phyloP scores from a whole-genome alignment of 2,329 filamentous ascomycete species.

The Diaporthe ilicicola region DNA sequence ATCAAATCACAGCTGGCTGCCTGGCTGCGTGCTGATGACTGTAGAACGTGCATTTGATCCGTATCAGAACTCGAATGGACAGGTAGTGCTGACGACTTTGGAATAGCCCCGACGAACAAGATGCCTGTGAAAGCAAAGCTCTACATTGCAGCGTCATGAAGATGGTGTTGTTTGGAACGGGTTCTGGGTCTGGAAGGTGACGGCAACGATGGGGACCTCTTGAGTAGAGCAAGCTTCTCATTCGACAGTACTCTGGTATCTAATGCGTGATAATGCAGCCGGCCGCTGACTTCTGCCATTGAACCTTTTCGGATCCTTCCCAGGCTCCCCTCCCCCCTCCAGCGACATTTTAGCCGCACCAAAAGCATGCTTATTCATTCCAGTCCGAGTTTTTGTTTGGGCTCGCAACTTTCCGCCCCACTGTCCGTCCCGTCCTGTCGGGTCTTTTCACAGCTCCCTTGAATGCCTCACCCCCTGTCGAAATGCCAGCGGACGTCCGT shows the following conservation, averaged over 20 bases:
- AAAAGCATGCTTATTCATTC: conserved; percentile 10
- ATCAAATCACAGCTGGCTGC: background rate
- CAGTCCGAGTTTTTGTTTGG: conserved; percentile 3
- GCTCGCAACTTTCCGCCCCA: background rate
- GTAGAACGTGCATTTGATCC: background rate
- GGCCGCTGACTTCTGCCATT: conserved; percentile 1
- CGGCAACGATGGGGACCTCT: background rate
- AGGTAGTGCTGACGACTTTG: background rate
- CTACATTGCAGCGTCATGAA: background rate
- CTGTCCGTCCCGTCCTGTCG: conserved; percentile 11
- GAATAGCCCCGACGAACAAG: background rate
- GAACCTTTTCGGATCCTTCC: background rate
- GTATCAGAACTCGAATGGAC: background rate
- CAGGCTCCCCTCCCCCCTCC: background rate
- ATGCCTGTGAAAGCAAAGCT: background rate
- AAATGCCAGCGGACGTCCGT: conserved; percentile 5
- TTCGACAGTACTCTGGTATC: conserved; percentile 5
- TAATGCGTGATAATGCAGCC: conserved; percentile 23
- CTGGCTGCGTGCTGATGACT: background rate
- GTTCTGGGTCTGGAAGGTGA: background rate
- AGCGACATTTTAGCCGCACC: background rate
- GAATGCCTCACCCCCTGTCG: background rate
- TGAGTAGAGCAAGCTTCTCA: background rate
- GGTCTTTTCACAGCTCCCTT: conserved; percentile 10
- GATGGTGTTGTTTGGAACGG: background rate